A percentile compares a stretch with the other conserved stretches of the same genome.
These are phyloP conservation scores for Sphagnum tenellum DNA, from an alignment of 225 moss, liverwort and hornwort species.

Conservation along the genomic window DNA sequence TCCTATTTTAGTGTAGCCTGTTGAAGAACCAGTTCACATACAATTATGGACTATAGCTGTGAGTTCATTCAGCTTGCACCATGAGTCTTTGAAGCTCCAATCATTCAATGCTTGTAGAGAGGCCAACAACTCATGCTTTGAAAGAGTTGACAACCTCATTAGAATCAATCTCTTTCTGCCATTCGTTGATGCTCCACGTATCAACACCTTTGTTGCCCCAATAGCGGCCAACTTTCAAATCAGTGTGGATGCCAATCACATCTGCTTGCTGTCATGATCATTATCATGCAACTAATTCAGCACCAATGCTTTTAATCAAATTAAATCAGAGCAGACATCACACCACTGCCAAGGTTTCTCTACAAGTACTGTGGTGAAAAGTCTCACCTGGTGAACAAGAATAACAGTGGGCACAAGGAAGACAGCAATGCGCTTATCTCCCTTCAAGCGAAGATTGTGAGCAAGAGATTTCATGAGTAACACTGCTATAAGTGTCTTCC, in stretches of 20 bases:
- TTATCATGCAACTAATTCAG: background rate
- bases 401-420: conserved; percentile 88
- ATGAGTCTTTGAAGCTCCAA: no score
- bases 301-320: background rate
- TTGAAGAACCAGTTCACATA: no score
- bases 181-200: conserved; percentile 55
- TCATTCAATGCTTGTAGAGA: no score
- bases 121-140: no score
- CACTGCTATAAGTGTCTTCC: conserved; percentile 92
- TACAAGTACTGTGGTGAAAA: no score
- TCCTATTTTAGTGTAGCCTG: no score
- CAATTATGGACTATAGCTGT: no score
- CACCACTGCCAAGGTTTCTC: no score
- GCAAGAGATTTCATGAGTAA: conserved; percentile 73
- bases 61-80: no score
- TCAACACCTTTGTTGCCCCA: conserved; percentile 77
- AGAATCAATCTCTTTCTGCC: conserved; percentile 44
- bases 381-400: conserved; percentile 69
- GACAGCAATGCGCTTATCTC: conserved; percentile 60
- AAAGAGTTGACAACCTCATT: conserved; percentile 38
- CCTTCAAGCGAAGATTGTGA: conserved; percentile 38
- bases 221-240: conserved; percentile 73
- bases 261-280: conserved; percentile 56
- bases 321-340: no score
- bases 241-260: conserved; percentile 71